A percentile compares a stretch with the other conserved stretches of the same genome.
phyloP scores from a whole-genome alignment of 148 eudicot genomes.

The Camellia granthamiana region DNA sequence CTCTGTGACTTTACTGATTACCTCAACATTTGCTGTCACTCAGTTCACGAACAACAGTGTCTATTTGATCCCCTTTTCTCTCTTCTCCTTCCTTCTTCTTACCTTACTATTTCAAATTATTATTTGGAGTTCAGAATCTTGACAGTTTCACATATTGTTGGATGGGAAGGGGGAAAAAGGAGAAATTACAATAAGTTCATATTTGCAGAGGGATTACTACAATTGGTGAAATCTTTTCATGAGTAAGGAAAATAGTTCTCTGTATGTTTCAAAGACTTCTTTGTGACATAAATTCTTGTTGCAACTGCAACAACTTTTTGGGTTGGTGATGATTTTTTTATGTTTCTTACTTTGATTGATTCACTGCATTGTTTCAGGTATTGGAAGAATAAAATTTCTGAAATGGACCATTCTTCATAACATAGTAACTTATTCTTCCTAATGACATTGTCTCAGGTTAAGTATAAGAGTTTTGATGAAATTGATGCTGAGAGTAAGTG shows the following conservation, averaged over 20 bases:
- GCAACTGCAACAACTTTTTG: background rate
- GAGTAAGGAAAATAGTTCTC: background rate
- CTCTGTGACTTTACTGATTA: background rate
- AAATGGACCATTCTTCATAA: background rate
- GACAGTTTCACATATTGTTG: background rate
- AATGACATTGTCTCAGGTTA: slow-evolving; percentile 44
- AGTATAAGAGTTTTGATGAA: slow-evolving; percentile 73
- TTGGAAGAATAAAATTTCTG: background rate
- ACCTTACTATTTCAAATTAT: too few relatives aligned
- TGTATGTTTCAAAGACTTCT: background rate
- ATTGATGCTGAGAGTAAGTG: slow-evolving; percentile 77
- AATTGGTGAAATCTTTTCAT: background rate
- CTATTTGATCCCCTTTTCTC: too few relatives aligned
- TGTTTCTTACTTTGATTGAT: background rate
- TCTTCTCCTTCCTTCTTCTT: too few relatives aligned
- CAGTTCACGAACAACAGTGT: background rate
- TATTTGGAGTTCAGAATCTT: too few relatives aligned
- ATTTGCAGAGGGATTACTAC: background rate
- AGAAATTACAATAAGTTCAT: background rate
- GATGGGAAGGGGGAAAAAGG: background rate
- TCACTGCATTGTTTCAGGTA: background rate
- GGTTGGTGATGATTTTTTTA: background rate
- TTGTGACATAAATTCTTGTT: background rate
- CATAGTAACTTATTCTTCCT: slow-evolving; percentile 3
- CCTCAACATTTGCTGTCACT: background rate